phyloP scores from a whole-genome alignment of 1,284 basidiomycete genomes.

The Naganishia cerealis region DNA sequence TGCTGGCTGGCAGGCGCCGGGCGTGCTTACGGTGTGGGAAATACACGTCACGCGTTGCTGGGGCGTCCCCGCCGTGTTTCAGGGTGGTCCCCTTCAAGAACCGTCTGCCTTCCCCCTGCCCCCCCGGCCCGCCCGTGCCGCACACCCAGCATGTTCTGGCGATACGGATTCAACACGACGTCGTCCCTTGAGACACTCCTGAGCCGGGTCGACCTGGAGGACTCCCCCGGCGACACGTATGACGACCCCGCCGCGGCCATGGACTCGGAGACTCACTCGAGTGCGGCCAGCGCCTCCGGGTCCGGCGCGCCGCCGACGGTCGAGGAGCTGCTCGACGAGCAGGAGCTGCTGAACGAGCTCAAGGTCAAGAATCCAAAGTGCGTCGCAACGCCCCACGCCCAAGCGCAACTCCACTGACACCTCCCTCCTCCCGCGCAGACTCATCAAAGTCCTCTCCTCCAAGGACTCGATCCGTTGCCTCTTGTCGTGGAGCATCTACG shows the following conservation, averaged over 20 bases:
- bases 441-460: slow-evolving; percentile 42
- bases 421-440: slow-evolving; percentile 3
- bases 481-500: slow-evolving; percentile 50
- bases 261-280: neutral
- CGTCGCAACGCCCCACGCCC: too few relatives aligned
- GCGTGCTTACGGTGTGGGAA: too few relatives aligned
- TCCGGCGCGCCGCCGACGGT: slow-evolving; percentile 56
- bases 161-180: slow-evolving; percentile 49
- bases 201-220: slow-evolving; percentile 43
- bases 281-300: neutral
- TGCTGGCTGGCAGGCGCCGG: too few relatives aligned
- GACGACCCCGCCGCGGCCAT: slow-evolving; percentile 9
- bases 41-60: too few relatives aligned
- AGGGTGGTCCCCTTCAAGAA: too few relatives aligned
- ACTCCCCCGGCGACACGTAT: neutral
- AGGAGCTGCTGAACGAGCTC: slow-evolving; percentile 90
- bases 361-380: slow-evolving; percentile 81
- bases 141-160: slow-evolving; percentile 50
- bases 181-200: slow-evolving; percentile 52
- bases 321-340: slow-evolving; percentile 89
- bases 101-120: too few relatives aligned
- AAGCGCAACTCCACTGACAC: too few relatives aligned
- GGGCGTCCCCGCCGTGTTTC: too few relatives aligned
- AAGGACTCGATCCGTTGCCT: slow-evolving; percentile 50
- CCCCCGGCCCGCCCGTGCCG: too few relatives aligned